phyloP scores from a whole-genome alignment of 805 yeast species.

The Zygosaccharomyces kombuchaensis region DNA sequence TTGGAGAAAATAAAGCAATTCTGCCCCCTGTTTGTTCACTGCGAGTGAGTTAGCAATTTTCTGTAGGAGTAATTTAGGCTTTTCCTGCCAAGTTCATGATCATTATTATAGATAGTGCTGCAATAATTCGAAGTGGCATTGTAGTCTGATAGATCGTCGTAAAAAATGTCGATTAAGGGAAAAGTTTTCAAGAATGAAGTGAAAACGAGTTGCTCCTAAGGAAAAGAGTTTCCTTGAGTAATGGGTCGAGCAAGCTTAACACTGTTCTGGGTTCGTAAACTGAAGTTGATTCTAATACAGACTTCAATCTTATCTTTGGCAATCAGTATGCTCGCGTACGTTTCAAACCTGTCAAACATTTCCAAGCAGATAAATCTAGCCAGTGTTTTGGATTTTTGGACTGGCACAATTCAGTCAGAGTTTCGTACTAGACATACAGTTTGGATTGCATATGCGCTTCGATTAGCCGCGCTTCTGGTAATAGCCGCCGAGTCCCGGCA shows the following conservation, averaged over 20 bases:
- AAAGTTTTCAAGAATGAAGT: slow-evolving; percentile 40
- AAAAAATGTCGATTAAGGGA: slow-evolving; percentile 57
- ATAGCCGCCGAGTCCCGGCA: too few species aligned
- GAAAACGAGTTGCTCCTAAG: slow-evolving; percentile 8
- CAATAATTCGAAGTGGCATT: slow-evolving; percentile 61
- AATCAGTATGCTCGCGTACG: slow-evolving; percentile 9
- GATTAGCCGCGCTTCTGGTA: too few species aligned
- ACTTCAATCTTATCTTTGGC: slow-evolving; percentile 21
- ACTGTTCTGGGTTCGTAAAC: slow-evolving; percentile 40
- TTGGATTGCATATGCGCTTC: too few species aligned
- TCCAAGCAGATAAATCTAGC: slow-evolving; percentile 29
- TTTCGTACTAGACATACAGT: too few species aligned
- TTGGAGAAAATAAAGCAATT: slow-evolving; percentile 21
- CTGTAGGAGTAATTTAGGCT: slow-evolving; percentile 41
- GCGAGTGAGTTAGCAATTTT: slow-evolving; percentile 36
- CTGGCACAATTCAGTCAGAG: slow-evolving; percentile 22
- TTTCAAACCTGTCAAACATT: slow-evolving; percentile 23
- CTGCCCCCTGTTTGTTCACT: slow-evolving; percentile 28
- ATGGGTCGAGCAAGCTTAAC: slow-evolving; percentile 22
- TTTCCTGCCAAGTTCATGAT: slow-evolving; percentile 38
- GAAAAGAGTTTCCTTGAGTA: background rate
- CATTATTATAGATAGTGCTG: slow-evolving; percentile 40
- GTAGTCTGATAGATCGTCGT: slow-evolving; percentile 53
- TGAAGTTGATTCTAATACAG: slow-evolving; percentile 34
- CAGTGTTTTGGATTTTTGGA: slow-evolving; percentile 23